Conservation (phyloP, 2,329 filamentous ascomycete species). For the Cladosporium halotolerans region DNA sequence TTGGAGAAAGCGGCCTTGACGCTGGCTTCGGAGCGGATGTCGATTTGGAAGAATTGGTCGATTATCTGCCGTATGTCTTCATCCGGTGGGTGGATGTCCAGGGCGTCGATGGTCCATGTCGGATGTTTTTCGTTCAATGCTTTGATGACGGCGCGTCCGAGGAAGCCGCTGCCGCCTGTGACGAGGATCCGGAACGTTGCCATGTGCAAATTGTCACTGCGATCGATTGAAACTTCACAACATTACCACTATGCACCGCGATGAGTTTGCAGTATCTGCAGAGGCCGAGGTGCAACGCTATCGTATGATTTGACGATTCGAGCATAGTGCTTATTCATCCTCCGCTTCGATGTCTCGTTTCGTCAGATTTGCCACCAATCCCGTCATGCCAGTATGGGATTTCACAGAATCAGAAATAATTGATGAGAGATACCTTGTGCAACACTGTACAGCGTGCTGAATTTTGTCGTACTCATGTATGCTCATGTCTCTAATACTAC, state of each 20-base stretch:
- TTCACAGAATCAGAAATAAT: too few relatives aligned
- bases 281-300: background rate
- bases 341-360: background rate
- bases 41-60: slow-evolving; percentile 31
- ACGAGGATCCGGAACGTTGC: slow-evolving; percentile 30
- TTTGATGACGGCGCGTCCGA: slow-evolving; percentile 38
- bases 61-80: slow-evolving; percentile 15
- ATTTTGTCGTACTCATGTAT: slow-evolving; percentile 2
- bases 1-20: slow-evolving; percentile 48
- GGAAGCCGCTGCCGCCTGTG: slow-evolving; percentile 44
- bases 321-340: slow-evolving; percentile 1
- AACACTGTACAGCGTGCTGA: too few relatives aligned
- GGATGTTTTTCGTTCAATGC: slow-evolving; percentile 33
- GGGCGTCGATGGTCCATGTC: slow-evolving; percentile 34
- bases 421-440: too few relatives aligned
- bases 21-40: slow-evolving; percentile 33
- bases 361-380: background rate
- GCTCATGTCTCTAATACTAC: slow-evolving; percentile 7
- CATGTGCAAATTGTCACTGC: background rate
- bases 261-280: background rate
- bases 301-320: background rate
- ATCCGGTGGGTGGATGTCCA: slow-evolving; percentile 34
- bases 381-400: background rate
- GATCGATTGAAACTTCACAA: background rate
- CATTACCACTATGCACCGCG: too few relatives aligned